Base-by-base conservation (phyloP, 2,329 filamentous ascomycete genomes). In the Cadophora sp. region DNA sequence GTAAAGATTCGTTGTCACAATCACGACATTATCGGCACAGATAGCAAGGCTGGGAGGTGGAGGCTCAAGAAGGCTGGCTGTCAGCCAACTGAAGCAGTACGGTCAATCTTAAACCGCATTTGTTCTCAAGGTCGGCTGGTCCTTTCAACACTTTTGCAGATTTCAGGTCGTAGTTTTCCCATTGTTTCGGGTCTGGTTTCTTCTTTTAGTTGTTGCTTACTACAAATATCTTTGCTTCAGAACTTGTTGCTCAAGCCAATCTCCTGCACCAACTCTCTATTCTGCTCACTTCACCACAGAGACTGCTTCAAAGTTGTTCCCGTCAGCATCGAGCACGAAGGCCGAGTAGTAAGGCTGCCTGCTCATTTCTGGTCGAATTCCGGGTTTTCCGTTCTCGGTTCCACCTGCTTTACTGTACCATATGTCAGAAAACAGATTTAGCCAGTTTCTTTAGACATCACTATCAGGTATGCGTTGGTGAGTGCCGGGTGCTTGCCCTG, bases 251-350 rank as follows among this genome's bases (percentile, higher is more conserved):
- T 27, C n/a, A 22, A 27, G n/a, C 34, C 24, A 56, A 16, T 55
- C 16, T 60, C 53, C 37, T 55, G n/a, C 27, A 11, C 12, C 31
- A 3, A 19, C n/a, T 27, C 40, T 56, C 16, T 22, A 22, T 34
- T 24, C 22, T 40, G 19, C 55, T 68, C 22, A 69, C 66, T 70
- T 71, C 46, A 60, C 29, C 24, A 72, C 66, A 59, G 59, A 70
- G 31, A 73, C 72, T 64, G 72, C 71, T 59, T 73, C 71, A 62
- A 73, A 72, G 53, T 71, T 73, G 55, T 73, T 73, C 31, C 69
- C 69, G 46, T 67, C 71, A 1, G 55, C 22, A 55, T 73, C 68
- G 16, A 65, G 56, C 11, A 73, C 53, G 60, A 68, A 73, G 6
- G 68, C 68, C 51, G 69, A 60, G 29, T 71, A 73, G 46, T 72